Percentiles rank a stretch among this genome's conserved stretches.
These are phyloP conservation scores for Malassezia sympodialis DNA, from an alignment of 1,284 basidiomycete genomes.

Conservation along the genomic window DNA sequence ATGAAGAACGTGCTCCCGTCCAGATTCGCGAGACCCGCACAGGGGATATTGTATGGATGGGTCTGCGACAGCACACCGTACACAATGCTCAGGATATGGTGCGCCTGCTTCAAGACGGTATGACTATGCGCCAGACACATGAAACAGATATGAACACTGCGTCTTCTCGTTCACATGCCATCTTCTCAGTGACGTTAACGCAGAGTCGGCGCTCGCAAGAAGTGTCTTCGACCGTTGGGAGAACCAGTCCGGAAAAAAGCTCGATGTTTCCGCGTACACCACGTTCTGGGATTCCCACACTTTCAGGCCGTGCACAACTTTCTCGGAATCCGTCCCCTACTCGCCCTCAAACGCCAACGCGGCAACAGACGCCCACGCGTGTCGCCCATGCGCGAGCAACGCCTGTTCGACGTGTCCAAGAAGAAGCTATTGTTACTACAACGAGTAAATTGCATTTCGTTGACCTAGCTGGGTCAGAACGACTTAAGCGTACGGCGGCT, in stretches of 20 bases:
- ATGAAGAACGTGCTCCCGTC: constrained; percentile 60
- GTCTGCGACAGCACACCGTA: constrained; percentile 80
- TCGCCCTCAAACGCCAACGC: constrained; percentile 11
- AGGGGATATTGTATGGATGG: constrained; percentile 93
- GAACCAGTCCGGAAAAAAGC: not conserved
- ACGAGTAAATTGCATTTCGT: constrained; percentile 98
- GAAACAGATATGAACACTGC: constrained; percentile 99
- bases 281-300: constrained; percentile 5
- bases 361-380: not conserved
- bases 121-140: constrained; percentile 79
- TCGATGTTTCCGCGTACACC: constrained; percentile 6
- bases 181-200: constrained; percentile 86
- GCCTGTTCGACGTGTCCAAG: constrained; percentile 3
- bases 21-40: constrained; percentile 94
- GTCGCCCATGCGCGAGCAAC: not conserved
- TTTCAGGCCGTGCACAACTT: not conserved
- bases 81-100: constrained; percentile 77
- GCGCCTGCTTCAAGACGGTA: constrained; percentile 70
- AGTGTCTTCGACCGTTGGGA: not conserved
- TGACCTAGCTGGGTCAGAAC: constrained; percentile 89
- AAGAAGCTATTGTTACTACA: constrained; percentile 67
- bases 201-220: constrained; percentile 47
- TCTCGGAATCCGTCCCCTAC: constrained; percentile 6
- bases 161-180: constrained; percentile 93
- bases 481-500: constrained; percentile 52